A percentile compares a stretch with the other conserved stretches of the same genome.
phyloP scores from a whole-genome alignment of 495 filamentous ascomycete genomes.

The Hyaloscypha hepaticicola region DNA sequence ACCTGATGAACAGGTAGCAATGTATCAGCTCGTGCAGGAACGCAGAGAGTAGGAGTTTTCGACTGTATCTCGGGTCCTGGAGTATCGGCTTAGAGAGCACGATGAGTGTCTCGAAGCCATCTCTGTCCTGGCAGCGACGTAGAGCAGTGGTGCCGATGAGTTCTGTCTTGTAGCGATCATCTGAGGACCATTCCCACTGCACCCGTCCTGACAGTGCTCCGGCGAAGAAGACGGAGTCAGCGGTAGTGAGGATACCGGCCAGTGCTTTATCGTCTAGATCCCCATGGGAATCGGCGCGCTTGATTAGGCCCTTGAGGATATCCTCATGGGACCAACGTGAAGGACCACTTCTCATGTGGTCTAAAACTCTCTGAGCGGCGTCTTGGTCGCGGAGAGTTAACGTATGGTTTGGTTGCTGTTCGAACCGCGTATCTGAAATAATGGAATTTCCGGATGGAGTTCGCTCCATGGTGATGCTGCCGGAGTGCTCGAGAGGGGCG shows the following conservation, averaged over 20 bases:
- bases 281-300: constrained; percentile 34
- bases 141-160: constrained; percentile 56
- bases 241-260: constrained; percentile 48
- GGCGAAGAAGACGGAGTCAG: constrained; percentile 54
- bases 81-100: constrained; percentile 52
- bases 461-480: constrained; percentile 29
- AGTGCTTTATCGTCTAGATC: constrained; percentile 48
- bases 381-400: constrained; percentile 21
- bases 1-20: constrained; percentile 55
- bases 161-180: constrained; percentile 37
- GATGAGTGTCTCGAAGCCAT: constrained; percentile 55
- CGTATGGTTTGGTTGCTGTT: constrained; percentile 18
- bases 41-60: constrained; percentile 53
- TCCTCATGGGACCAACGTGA: constrained; percentile 18
- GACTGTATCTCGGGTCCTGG: constrained; percentile 43
- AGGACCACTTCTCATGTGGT: constrained; percentile 16
- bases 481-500: neutral
- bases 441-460: constrained; percentile 31
- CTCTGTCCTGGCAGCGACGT: constrained; percentile 36
- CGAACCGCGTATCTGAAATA: constrained; percentile 24
- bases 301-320: constrained; percentile 25
- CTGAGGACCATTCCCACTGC: constrained; percentile 50
- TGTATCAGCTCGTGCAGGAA: constrained; percentile 60
- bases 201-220: constrained; percentile 48
- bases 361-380: constrained; percentile 23